A percentile compares a stretch with the other conserved stretches of the same genome.
These are phyloP conservation scores for Phaeotremella fagi DNA, from an alignment of 768 basidiomycete species.

Conservation along the genomic window DNA sequence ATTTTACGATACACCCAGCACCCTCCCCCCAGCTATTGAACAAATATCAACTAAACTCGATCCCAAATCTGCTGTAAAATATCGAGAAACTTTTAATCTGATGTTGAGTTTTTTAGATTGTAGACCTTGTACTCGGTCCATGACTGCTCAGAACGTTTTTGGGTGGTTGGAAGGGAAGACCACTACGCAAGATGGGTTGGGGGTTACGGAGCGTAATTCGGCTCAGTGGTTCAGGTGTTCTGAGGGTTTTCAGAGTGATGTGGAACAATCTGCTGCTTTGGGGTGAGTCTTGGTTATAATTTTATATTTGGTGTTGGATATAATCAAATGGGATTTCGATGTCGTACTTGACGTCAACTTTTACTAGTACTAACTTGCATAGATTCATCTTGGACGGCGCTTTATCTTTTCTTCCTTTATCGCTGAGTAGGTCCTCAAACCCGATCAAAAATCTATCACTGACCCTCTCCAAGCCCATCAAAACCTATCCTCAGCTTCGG, in stretches of 20 bases:
- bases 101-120: slow-evolving; percentile 2
- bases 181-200: slow-evolving; percentile 9
- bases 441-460: no score
- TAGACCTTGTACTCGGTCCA: background rate
- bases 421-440: background rate
- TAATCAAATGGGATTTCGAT: no score
- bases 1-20: background rate
- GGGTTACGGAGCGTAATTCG: slow-evolving; percentile 10
- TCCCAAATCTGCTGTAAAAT: background rate
- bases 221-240: slow-evolving; percentile 12
- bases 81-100: slow-evolving; percentile 1
- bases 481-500: no score
- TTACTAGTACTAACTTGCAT: background rate
- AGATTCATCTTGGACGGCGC: slow-evolving; percentile 22
- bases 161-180: background rate
- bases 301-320: no score
- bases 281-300: slow-evolving; percentile 15
- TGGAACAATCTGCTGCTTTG: slow-evolving; percentile 15
- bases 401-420: slow-evolving; percentile 17
- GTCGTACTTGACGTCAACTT: no score
- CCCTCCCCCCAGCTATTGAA: background rate
- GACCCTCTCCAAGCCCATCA: no score
- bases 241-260: slow-evolving; percentile 2
- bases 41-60: background rate
- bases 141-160: slow-evolving; percentile 4